Conservation (phyloP, 306 rosid species). For the Abrus pulchellus region DNA sequence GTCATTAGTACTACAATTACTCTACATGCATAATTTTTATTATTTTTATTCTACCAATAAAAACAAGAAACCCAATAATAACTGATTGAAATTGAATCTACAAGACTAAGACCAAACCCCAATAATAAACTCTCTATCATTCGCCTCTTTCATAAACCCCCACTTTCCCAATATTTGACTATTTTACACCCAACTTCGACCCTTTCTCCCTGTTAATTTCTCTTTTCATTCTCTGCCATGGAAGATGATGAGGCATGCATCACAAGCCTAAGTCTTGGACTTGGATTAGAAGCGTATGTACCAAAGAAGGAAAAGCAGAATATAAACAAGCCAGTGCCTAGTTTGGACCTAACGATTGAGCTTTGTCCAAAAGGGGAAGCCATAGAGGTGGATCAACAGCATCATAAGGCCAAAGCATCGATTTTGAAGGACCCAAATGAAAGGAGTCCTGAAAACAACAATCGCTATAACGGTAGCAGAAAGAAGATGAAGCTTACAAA, state of each 20-base stretch:
- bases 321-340: constrained; percentile 33
- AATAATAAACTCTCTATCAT: constrained; percentile 40
- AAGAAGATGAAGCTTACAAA: constrained; percentile 83
- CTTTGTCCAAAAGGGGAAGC: constrained; percentile 45
- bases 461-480: constrained; percentile 42
- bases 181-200: constrained; percentile 30
- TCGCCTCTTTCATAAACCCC: constrained; percentile 35
- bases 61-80: constrained; percentile 39
- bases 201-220: constrained; percentile 19
- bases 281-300: constrained; percentile 56
- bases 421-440: constrained; percentile 36
- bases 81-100: constrained; percentile 50
- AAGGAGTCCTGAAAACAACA: constrained; percentile 34
- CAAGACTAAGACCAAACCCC: constrained; percentile 45
- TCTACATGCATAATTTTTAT: constrained; percentile 20
- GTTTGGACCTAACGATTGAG: constrained; percentile 51
- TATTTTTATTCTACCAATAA: neutral
- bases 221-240: constrained; percentile 54
- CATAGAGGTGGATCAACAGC: constrained; percentile 23
- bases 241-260: constrained; percentile 55
- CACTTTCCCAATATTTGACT: constrained; percentile 56
- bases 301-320: constrained; percentile 37
- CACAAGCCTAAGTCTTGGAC: constrained; percentile 59
- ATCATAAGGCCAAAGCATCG: constrained; percentile 20
- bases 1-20: neutral